A percentile compares a stretch with the other conserved stretches of the same genome.
Evolutionary conservation across 768 basidiomycete species (phyloP).

Genomic region (Phanerodontia chrysosporium): DNA sequence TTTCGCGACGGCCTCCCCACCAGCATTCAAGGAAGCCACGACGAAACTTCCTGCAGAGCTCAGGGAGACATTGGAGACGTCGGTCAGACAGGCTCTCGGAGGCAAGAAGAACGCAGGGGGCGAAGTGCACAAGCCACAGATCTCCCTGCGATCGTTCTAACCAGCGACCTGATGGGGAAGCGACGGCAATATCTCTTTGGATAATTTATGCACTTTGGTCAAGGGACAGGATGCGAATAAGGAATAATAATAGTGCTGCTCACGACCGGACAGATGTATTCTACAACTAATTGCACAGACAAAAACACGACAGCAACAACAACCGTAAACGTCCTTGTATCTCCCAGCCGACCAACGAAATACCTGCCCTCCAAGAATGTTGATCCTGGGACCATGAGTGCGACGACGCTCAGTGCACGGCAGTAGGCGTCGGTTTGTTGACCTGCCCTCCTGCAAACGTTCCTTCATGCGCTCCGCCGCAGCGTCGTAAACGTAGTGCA

Average conservation of each 20-base stretch:
- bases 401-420: neutral
- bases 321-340: neutral
- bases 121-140: constrained; percentile 61
- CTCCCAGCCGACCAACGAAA: neutral
- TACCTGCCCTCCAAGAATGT: neutral
- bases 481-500: constrained; percentile 88
- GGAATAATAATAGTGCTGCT: neutral
- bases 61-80: constrained; percentile 66
- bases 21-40: constrained; percentile 83
- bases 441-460: constrained; percentile 43
- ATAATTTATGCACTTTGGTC: neutral
- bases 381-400: neutral
- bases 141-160: constrained; percentile 71
- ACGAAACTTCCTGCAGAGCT: constrained; percentile 54
- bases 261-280: neutral
- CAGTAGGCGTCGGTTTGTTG: neutral
- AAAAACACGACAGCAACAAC: neutral
- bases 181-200: neutral
- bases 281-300: constrained; percentile 4
- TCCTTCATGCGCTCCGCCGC: constrained; percentile 76
- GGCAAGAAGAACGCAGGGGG: constrained; percentile 34
- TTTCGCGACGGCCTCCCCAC: constrained; percentile 67
- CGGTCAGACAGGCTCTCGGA: constrained; percentile 72
- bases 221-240: neutral
- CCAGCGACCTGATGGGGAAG: neutral